Conservation (phyloP, 208 protist genomes). For the Phytomonas francai region DNA sequence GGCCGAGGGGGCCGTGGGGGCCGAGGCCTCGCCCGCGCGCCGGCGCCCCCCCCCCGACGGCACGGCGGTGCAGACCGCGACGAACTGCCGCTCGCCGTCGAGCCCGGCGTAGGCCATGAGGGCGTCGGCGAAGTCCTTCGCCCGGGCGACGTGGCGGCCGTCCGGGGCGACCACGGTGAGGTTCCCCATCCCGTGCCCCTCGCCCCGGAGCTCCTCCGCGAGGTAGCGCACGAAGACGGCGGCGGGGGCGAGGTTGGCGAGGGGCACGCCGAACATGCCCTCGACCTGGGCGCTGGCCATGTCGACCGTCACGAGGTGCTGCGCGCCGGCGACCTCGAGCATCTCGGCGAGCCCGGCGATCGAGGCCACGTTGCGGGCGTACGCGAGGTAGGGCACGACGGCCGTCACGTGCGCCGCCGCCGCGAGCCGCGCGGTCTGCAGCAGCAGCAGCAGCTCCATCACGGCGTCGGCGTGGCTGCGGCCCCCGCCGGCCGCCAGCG, state of each 20-base stretch:
- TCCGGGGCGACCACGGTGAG: slow-evolving; percentile 71
- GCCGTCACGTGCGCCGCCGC: slow-evolving; percentile 84
- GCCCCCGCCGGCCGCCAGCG: slow-evolving; percentile 64
- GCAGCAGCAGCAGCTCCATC: slow-evolving; percentile 91
- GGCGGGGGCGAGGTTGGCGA: slow-evolving; percentile 81
- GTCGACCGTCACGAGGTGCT: slow-evolving; percentile 91
- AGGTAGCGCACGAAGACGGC: slow-evolving; percentile 86
- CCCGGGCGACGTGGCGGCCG: slow-evolving; percentile 45
- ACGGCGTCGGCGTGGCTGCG: slow-evolving; percentile 80
- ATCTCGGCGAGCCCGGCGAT: slow-evolving; percentile 87
- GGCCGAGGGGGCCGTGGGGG: neutral
- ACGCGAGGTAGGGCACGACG: slow-evolving; percentile 92
- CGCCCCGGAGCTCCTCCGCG: slow-evolving; percentile 44
- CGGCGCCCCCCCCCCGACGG: neutral
- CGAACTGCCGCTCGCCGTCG: slow-evolving; percentile 55
- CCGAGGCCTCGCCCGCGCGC: neutral
- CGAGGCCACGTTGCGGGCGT: slow-evolving; percentile 89
- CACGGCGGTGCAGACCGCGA: slow-evolving; percentile 76
- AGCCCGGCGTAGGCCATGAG: slow-evolving; percentile 73
- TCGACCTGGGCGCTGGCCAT: slow-evolving; percentile 89
- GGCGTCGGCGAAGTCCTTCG: slow-evolving; percentile 79
- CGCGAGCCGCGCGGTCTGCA: slow-evolving; percentile 73
- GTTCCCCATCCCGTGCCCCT: slow-evolving; percentile 58
- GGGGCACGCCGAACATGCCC: slow-evolving; percentile 92
- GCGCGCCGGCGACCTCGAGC: slow-evolving; percentile 80